A percentile compares a stretch with the other conserved stretches of the same genome.
phyloP scores from a whole-genome alignment of 2,329 filamentous ascomycete genomes.

The Fusarium solani-melongenae region DNA sequence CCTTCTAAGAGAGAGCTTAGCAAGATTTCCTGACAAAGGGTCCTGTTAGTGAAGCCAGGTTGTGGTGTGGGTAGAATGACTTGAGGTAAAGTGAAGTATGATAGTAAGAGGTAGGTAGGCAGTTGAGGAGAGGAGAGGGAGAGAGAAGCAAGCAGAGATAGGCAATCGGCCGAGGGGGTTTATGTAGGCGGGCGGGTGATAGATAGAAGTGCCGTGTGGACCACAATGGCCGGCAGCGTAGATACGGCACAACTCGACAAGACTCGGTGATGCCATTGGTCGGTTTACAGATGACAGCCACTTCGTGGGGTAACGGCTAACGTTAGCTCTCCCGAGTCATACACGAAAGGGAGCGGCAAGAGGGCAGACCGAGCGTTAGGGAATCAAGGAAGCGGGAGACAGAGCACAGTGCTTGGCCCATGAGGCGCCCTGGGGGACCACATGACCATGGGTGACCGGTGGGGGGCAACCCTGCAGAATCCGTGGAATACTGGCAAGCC shows the following conservation, averaged over 20 bases:
- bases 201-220: constrained; percentile 24
- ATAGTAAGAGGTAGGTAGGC: constrained; percentile 3
- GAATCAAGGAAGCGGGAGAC: constrained; percentile 19
- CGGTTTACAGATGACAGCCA: constrained; percentile 17
- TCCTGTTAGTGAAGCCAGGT: constrained; percentile 35
- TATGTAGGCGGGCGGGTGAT: constrained; percentile 29
- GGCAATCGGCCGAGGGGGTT: constrained; percentile 26
- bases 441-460: constrained; percentile 27
- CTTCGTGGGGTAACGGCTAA: constrained; percentile 30
- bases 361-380: constrained; percentile 3
- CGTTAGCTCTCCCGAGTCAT: constrained; percentile 21
- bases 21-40: constrained; percentile 39
- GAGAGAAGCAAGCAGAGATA: constrained; percentile 16
- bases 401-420: constrained; percentile 33
- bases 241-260: constrained; percentile 28
- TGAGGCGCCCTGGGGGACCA: constrained; percentile 15
- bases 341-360: constrained; percentile 3
- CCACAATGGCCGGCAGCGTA: constrained; percentile 19
- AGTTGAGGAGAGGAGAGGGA: neutral
- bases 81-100: constrained; percentile 12
- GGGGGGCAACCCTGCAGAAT: constrained; percentile 25
- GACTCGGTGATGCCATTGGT: constrained; percentile 18
- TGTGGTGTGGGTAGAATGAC: constrained; percentile 7
- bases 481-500: constrained; percentile 24
- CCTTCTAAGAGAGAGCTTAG: constrained; percentile 30